These are phyloP conservation scores for Haematococcus lacustris DNA, from an alignment of 139 green algal genomes.

Conservation along the genomic window DNA sequence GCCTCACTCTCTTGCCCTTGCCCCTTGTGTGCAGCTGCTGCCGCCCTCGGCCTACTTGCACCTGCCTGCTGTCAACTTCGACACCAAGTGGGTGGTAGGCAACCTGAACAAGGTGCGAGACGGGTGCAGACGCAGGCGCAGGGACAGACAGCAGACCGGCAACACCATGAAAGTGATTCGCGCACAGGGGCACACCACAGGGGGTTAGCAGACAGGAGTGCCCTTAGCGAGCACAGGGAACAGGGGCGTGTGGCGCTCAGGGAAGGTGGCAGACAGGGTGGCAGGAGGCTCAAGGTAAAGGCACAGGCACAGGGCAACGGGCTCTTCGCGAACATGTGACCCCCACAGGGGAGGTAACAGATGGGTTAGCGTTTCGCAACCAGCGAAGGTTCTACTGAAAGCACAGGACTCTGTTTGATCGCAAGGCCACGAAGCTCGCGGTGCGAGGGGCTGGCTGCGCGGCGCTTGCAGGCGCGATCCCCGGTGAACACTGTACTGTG, in stretches of 20 bases:
- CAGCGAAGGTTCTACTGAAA: background rate
- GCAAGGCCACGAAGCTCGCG: too few species aligned
- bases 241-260: too few species aligned
- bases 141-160: too few species aligned
- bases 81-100: constrained; percentile 11
- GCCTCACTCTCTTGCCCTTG: background rate
- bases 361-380: background rate
- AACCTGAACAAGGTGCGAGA: constrained; percentile 9
- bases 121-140: background rate
- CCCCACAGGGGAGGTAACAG: too few species aligned
- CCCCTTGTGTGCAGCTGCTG: constrained; percentile 1
- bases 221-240: too few species aligned
- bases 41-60: constrained; percentile 11
- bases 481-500: constrained; percentile 10
- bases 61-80: constrained; percentile 8
- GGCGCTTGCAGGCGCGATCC: constrained; percentile 2
- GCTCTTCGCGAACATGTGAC: too few species aligned
- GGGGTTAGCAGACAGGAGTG: too few species aligned
- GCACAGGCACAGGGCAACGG: background rate
- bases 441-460: background rate
- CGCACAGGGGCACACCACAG: background rate
- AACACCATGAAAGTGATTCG: too few species aligned
- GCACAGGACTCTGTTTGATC: background rate
- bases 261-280: background rate
- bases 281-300: background rate